Evolutionary conservation across 805 yeast genomes (phyloP), one percentile per base, ranked within the genome.

Genomic region (Cyberlindnera saturnus): DNA sequence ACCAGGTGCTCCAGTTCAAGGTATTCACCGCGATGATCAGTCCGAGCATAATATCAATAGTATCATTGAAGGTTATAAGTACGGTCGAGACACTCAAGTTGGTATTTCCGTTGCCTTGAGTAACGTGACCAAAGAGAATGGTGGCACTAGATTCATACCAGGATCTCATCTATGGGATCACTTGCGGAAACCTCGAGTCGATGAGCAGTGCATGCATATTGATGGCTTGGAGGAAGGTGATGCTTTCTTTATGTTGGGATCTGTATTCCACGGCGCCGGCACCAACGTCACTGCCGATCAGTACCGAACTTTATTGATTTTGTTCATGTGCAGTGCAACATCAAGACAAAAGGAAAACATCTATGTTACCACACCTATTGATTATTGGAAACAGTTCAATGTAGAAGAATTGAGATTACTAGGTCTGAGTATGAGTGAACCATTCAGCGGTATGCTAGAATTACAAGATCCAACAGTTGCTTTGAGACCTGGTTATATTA

Each of bases 81-180:
- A 38, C 19, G 40, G 40, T 10, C 19, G 36, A 18, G 40, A 38
- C 13, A 38, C 40, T 5, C 40, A 38, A 16, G 40, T 38, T n/a
- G 40, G 40, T 32, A 38, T 38, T 18, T 38, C 40, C 13, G 40
- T 38, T 32, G 40, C 40, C 7, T 33, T 38, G 19, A 38, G 40
- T 15, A 38, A 32, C 10, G 36, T 38, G 6, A 19, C 35, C 5
- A 56, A 49, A 34, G 53, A 37, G 16, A 61, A 60, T 45, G 65
- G 64, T 3, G 63, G 62, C 16, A 61, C 65, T 3, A 48, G 64
- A 39, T 58, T 60, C 36, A 56, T 63, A 31, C 59, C 63, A 4
- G 66, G 66, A 6, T 62, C 66, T n/a, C 67, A 63, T 45, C 47
- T 56, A 31, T 61, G 64, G 64, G 64, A 59, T 41, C 58, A 50